phyloP scores from a whole-genome alignment of 371 early-diverging fungal species.

The Mucor saturninus region DNA sequence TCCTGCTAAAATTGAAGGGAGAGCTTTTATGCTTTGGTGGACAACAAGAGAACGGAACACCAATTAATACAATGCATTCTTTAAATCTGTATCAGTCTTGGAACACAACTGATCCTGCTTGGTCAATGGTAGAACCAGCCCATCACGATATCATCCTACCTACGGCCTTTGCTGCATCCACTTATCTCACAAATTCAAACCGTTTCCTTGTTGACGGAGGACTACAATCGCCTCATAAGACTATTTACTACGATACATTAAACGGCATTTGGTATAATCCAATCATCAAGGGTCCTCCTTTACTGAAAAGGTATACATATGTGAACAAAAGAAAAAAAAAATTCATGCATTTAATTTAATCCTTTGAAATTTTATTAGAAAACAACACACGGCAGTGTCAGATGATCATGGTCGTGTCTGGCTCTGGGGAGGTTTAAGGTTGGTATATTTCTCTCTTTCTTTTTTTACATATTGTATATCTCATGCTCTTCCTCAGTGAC shows the following conservation, averaged over 20 bases:
- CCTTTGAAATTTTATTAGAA: slow-evolving; percentile 17
- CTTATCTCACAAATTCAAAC: slow-evolving; percentile 19
- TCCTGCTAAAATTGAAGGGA: slow-evolving; percentile 16
- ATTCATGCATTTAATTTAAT: slow-evolving; percentile 1
- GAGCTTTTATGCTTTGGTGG: slow-evolving; percentile 40
- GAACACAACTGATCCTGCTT: slow-evolving; percentile 35
- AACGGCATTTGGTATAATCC: slow-evolving; percentile 20
- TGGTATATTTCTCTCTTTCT: background rate
- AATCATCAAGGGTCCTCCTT: slow-evolving; percentile 7
- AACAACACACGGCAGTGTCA: slow-evolving; percentile 37
- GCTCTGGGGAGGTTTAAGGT: slow-evolving; percentile 52
- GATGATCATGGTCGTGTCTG: slow-evolving; percentile 41
- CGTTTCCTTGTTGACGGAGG: slow-evolving; percentile 36
- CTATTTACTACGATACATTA: slow-evolving; percentile 22
- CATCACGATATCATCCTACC: slow-evolving; percentile 6
- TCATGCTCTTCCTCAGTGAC: slow-evolving; percentile 6
- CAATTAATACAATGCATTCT: slow-evolving; percentile 24
- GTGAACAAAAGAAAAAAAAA: background rate
- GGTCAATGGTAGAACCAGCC: slow-evolving; percentile 21
- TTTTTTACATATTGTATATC: background rate
- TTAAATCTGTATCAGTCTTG: slow-evolving; percentile 29
- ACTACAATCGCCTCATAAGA: background rate
- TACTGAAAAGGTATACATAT: slow-evolving; percentile 12
- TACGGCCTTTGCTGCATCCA: slow-evolving; percentile 30
- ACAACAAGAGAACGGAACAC: slow-evolving; percentile 13